Evolutionary conservation across 2,329 filamentous ascomycete genomes (phyloP).

Genomic region (Scleromitrula shiraiana): DNA sequence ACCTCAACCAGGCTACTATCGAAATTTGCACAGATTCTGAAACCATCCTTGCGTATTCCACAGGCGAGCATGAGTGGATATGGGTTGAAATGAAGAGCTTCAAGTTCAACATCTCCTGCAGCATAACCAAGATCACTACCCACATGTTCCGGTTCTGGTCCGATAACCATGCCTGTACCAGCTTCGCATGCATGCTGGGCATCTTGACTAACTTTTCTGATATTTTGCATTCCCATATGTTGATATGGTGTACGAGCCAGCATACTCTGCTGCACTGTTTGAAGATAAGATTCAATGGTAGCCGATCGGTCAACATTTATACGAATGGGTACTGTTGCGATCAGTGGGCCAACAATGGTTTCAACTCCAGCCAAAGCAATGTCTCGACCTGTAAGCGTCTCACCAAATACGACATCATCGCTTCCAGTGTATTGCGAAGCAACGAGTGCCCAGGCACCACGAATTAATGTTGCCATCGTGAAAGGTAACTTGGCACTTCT

Average conservation of each 20-base stretch:
- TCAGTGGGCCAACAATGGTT: constrained; percentile 37
- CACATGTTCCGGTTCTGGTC: neutral
- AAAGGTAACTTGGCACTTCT: constrained; percentile 9
- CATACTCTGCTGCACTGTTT: constrained; percentile 38
- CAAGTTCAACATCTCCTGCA: constrained; percentile 30
- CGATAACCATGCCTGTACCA: constrained; percentile 1
- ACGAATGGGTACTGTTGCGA: constrained; percentile 34
- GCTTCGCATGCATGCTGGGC: constrained; percentile 31
- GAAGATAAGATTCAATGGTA: constrained; percentile 33
- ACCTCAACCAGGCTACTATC: constrained; percentile 32
- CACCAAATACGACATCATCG: constrained; percentile 36
- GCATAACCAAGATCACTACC: neutral
- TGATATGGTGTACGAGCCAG: constrained; percentile 37
- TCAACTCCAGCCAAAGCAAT: constrained; percentile 34
- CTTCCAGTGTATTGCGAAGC: constrained; percentile 32
- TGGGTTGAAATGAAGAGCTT: constrained; percentile 36
- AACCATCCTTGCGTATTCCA: constrained; percentile 35
- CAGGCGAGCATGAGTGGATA: constrained; percentile 43
- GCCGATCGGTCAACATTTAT: constrained; percentile 30
- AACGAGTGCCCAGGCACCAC: constrained; percentile 35
- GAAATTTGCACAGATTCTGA: constrained; percentile 37
- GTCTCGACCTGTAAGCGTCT: constrained; percentile 37
- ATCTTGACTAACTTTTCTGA: constrained; percentile 20
- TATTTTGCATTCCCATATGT: constrained; percentile 23
- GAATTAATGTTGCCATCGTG: constrained; percentile 21